Base-by-base conservation (phyloP, 768 basidiomycete genomes). In the Suillus americanus region DNA sequence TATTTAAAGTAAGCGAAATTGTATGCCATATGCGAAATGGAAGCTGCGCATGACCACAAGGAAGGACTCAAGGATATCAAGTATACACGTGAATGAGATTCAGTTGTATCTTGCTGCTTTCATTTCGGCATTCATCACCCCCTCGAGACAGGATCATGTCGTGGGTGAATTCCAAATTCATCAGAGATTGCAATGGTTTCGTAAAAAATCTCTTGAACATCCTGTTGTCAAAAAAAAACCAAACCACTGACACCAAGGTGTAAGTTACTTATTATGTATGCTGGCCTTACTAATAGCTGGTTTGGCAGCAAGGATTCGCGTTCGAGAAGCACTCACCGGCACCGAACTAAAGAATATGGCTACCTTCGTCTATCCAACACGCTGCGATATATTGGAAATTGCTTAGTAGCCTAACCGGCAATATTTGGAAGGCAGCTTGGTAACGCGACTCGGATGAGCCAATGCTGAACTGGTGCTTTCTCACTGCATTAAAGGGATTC, bases 161-260 rank as follows among this genome's bases (percentile, higher is more conserved):
- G 4, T 51, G 23, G 9, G 16, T 51, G 16, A n/a, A 59, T 46
- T 46, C 59, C 18, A 30, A 51, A 3, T 62, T n/a, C 23, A 25
- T 9, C n/a, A 28, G 35, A 30, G 82, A 81, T 33, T 82, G 7
- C 72, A 68, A 60, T 63, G 62, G 28, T 78, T 80, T n/a, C 62
- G 63, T 14, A 69, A 71, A 0, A 79, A 60, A 71, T 71, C 5
- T n/a, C 71, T 82, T 28, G 67, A 53, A 6, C 65, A 73, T 6
- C 80, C 72, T 37, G 70, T 76, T 4, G 81, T 82, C 20, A 79
- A 76, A 62, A 76, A 62, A 69, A 75, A 61, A 77, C 82, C 2
- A 75, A 79, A 48, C 77, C 67, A 16, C 67, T 84, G 51, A 83
- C 82, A 1, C 75, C 80, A 16, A 76, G 78, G 53, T 76, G 83